Percentiles rank a stretch among this genome's conserved stretches.
phyloP scores from a whole-genome alignment of 139 green algal genomes.

The Zygnema circumcarinatum region DNA sequence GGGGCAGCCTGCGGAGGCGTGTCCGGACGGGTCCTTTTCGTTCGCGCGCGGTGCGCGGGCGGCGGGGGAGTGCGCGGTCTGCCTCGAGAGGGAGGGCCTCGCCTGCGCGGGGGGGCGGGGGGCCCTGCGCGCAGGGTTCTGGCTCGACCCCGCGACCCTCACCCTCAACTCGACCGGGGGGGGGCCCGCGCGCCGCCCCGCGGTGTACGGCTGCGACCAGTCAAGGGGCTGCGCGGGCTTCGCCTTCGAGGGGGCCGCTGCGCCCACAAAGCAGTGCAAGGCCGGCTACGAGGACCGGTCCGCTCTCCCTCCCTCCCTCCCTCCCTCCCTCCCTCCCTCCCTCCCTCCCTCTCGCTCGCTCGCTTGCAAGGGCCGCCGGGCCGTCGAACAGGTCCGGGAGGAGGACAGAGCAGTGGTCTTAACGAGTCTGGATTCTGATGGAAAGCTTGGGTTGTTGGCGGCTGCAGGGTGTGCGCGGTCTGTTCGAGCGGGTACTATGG shows the following conservation, averaged over 20 bases:
- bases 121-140: neutral
- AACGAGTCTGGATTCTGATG: no score
- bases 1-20: neutral
- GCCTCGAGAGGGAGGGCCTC: neutral
- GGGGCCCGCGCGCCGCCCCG: neutral
- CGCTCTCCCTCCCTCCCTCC: neutral
- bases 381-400: no score
- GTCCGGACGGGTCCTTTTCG: neutral
- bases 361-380: no score
- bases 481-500: slow-evolving; percentile 9
- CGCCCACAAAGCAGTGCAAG: slow-evolving; percentile 13
- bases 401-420: no score
- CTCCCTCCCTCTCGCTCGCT: neutral
- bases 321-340: neutral
- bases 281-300: neutral
- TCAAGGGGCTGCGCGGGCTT: slow-evolving; percentile 5
- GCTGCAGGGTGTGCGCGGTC: neutral
- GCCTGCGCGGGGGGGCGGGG: neutral
- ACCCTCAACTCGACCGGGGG: neutral
- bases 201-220: slow-evolving; percentile 9
- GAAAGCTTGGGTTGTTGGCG: no score
- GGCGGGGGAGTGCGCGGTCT: neutral
- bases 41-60: neutral
- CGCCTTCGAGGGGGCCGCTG: neutral
- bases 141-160: neutral